Conservation (phyloP, 192 early-diverging fungal genomes). For the Backusella macrospora region DNA sequence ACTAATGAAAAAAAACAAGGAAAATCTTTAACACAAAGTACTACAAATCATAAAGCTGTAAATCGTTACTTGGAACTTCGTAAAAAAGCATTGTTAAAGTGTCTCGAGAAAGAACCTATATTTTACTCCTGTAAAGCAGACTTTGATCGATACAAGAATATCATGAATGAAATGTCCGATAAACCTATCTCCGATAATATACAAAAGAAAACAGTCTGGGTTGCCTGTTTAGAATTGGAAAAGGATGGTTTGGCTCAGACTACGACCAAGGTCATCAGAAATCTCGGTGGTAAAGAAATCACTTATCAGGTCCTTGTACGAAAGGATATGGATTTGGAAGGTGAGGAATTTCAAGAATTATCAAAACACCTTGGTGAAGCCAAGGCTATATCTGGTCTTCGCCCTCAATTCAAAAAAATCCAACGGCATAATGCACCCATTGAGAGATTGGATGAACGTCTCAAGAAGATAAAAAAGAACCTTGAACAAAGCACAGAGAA, state of each 20-base stretch:
- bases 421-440: neutral
- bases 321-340: neutral
- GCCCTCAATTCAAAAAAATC: neutral
- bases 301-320: neutral
- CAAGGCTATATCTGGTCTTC: neutral
- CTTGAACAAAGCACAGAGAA: neutral
- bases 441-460: neutral
- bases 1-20: neutral
- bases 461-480: neutral
- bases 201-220: neutral
- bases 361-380: neutral
- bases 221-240: neutral
- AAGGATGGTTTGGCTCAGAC: neutral
- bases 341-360: neutral
- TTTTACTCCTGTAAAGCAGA: neutral
- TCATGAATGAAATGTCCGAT: neutral
- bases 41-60: neutral
- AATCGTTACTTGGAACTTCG: constrained; percentile 5
- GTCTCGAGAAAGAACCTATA: neutral
- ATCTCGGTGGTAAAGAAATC: neutral
- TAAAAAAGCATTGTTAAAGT: neutral
- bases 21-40: neutral
- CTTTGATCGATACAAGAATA: neutral
- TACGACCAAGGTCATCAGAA: neutral
- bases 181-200: neutral